phyloP scores from a whole-genome alignment of 345 rosid genomes.

The Eucalyptus tenuipes region DNA sequence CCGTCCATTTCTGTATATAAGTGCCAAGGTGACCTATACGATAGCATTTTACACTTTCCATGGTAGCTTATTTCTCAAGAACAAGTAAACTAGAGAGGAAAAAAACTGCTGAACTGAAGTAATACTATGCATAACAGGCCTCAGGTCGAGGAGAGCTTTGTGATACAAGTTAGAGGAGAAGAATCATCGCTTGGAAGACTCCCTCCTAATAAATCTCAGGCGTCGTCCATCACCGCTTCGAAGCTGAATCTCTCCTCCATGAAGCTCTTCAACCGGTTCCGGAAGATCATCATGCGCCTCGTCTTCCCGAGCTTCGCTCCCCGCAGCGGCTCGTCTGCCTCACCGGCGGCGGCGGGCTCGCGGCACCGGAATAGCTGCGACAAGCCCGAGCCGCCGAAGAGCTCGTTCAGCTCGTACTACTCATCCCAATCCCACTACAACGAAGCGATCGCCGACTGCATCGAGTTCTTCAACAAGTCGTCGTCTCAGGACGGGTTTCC shows the following conservation, averaged over 20 bases:
- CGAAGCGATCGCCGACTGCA: slow-evolving; percentile 92
- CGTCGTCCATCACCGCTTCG: not conserved
- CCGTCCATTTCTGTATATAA: slow-evolving; percentile 1
- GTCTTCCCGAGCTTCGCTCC: slow-evolving; percentile 38
- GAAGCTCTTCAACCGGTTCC: slow-evolving; percentile 60
- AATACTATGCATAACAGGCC: not conserved
- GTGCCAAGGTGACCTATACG: slow-evolving; percentile 29
- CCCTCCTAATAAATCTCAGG: not conserved
- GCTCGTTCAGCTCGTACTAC: slow-evolving; percentile 77
- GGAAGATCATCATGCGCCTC: slow-evolving; percentile 58
- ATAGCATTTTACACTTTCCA: slow-evolving; percentile 40
- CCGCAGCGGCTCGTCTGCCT: not conserved
- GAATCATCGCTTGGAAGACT: not conserved
- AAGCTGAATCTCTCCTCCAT: slow-evolving; percentile 31
- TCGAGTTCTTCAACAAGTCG: slow-evolving; percentile 89
- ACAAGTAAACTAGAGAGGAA: not conserved
- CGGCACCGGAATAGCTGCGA: slow-evolving; percentile 10
- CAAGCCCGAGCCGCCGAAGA: slow-evolving; percentile 70
- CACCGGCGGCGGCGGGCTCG: not conserved
- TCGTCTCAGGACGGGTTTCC: slow-evolving; percentile 41
- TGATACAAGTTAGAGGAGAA: slow-evolving; percentile 20
- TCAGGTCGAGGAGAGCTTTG: slow-evolving; percentile 25
- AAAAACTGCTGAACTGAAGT: not conserved
- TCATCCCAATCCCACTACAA: slow-evolving; percentile 72
- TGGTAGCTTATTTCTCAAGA: slow-evolving; percentile 5